These are phyloP conservation scores for Ophiostoma sp. DNA, from an alignment of 2,329 filamentous ascomycete genomes.

Conservation along the genomic window DNA sequence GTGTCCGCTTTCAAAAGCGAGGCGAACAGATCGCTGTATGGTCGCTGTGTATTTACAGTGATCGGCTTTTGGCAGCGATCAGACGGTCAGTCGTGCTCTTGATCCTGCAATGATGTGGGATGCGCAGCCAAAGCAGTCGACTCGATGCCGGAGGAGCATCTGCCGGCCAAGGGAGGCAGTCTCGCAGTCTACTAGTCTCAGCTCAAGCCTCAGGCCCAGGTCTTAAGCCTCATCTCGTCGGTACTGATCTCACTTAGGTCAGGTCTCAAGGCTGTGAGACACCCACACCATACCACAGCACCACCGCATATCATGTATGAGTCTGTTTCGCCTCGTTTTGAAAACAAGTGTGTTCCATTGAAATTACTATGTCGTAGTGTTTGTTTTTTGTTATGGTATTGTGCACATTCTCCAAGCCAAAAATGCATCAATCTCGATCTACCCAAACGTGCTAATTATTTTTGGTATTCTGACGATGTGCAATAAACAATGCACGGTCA, in stretches of 20 bases:
- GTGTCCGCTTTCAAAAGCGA: background rate
- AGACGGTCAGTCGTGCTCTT: background rate
- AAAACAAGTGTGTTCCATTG: background rate
- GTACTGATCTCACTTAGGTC: background rate
- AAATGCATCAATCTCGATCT: background rate
- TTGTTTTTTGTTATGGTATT: background rate
- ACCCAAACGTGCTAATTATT: background rate
- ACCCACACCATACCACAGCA: background rate
- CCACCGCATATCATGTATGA: background rate
- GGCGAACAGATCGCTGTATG: background rate
- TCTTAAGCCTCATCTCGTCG: background rate
- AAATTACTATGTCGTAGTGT: too few species aligned
- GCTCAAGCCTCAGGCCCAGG: background rate
- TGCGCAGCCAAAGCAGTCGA: background rate
- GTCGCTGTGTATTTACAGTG: background rate
- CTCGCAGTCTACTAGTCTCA: background rate
- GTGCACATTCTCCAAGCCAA: background rate
- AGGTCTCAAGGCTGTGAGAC: conserved; percentile 7
- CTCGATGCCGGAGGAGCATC: background rate
- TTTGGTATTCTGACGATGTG: background rate
- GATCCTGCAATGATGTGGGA: background rate
- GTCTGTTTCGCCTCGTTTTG: conserved; percentile 8
- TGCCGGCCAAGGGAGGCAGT: background rate
- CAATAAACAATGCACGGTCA: background rate
- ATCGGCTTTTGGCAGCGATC: too few species aligned